These are phyloP conservation scores for Mycena kentingensis DNA, from an alignment of 768 basidiomycete species.

Conservation along the genomic window DNA sequence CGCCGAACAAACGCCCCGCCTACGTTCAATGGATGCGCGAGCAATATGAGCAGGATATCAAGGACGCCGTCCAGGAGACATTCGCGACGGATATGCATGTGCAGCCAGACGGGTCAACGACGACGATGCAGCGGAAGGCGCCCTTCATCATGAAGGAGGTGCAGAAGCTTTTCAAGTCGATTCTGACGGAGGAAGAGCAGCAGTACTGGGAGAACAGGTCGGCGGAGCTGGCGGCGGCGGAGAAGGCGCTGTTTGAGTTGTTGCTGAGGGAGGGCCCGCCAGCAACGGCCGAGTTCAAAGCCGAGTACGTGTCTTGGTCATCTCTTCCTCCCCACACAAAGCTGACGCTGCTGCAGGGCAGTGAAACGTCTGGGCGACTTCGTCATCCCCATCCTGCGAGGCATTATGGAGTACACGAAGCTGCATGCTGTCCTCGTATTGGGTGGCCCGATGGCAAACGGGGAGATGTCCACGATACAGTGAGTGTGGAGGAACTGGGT, in stretches of 20 bases:
- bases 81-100: neutral
- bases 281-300: neutral
- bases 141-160: neutral
- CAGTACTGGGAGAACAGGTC: neutral
- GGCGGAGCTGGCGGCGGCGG: neutral
- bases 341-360: too few relatives aligned
- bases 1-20: neutral
- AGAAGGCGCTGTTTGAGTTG: neutral
- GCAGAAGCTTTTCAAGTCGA: neutral
- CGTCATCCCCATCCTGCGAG: neutral
- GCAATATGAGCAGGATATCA: neutral
- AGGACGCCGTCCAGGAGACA: neutral
- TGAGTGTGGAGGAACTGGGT: neutral
- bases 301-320: too few relatives aligned
- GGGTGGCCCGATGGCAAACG: neutral
- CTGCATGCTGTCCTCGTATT: neutral
- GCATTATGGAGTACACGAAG: neutral
- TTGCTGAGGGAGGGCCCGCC: neutral
- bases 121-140: neutral
- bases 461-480: neutral
- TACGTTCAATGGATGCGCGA: neutral
- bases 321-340: too few relatives aligned
- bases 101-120: neutral
- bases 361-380: neutral
- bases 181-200: neutral